These are phyloP conservation scores for Fusarium sp. DNA, from an alignment of 2,329 filamentous ascomycete species.

Conservation along the genomic window DNA sequence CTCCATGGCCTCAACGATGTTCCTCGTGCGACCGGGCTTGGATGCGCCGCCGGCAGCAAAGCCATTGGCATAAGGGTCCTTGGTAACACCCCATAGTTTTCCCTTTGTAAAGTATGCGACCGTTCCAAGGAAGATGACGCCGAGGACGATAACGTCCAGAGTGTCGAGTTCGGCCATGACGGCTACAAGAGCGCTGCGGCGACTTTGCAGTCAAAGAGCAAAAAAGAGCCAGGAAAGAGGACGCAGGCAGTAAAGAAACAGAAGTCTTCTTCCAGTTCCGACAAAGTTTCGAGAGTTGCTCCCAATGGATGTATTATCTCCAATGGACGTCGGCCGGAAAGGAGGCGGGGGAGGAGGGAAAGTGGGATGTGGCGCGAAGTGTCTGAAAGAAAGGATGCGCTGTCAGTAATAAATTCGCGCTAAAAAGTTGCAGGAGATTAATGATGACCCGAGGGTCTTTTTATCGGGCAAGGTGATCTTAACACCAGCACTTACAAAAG, in stretches of 20 bases:
- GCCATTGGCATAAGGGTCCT: conserved; percentile 88
- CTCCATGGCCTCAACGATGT: conserved; percentile 96
- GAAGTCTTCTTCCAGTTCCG: conserved; percentile 6
- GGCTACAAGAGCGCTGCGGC: conserved; percentile 42
- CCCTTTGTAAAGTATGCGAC: conserved; percentile 98
- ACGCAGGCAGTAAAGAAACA: conserved; percentile 1
- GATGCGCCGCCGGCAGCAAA: conserved; percentile 78
- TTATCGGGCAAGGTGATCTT: conserved; percentile 25
- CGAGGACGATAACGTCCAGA: conserved; percentile 93
- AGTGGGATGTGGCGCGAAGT: conserved; percentile 48
- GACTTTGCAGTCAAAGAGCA: conserved; percentile 17
- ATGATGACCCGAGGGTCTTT: conserved; percentile 28
- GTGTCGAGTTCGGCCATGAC: conserved; percentile 97
- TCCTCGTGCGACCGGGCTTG: conserved; percentile 88
- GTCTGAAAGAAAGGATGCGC: conserved; percentile 40
- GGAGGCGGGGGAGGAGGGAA: conserved; percentile 45
- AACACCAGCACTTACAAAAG: conserved; percentile 20
- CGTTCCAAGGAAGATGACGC: conserved; percentile 86
- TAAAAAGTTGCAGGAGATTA: conserved; percentile 30
- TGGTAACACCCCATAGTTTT: conserved; percentile 89
- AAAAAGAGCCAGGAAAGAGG: conserved; percentile 1
- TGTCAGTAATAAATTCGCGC: conserved; percentile 40
- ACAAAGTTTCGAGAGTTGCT: conserved; percentile 28
- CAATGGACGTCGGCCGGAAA: conserved; percentile 47
- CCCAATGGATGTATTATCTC: conserved; percentile 23